Evolutionary conservation across 257 asterid species (phyloP).

Genomic region (Forsythia suspensa): DNA sequence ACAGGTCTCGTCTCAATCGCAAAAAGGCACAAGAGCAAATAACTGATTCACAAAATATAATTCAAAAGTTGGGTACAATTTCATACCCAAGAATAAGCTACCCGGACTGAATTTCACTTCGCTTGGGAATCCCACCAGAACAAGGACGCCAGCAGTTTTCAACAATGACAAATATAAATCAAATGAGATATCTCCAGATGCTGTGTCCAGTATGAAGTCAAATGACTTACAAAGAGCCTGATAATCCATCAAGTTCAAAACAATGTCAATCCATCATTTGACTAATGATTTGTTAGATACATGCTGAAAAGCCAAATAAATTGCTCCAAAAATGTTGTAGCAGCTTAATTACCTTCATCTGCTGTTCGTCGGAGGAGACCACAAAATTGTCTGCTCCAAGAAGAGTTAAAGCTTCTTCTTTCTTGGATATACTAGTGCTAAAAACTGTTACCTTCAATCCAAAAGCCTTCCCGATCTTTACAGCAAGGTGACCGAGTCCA

Average conservation of each 20-base stretch:
- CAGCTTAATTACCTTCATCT: slow-evolving; percentile 53
- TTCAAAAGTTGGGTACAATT: not conserved
- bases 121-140: slow-evolving; percentile 73
- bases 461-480: slow-evolving; percentile 92
- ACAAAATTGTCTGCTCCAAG: slow-evolving; percentile 86
- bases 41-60: not conserved
- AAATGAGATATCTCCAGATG: slow-evolving; percentile 66
- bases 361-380: slow-evolving; percentile 71
- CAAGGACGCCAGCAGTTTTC: slow-evolving; percentile 78
- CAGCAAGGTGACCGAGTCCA: slow-evolving; percentile 96
- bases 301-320: not conserved
- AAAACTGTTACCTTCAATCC: slow-evolving; percentile 87
- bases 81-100: slow-evolving; percentile 50
- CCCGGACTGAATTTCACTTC: slow-evolving; percentile 67
- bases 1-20: not conserved
- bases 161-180: slow-evolving; percentile 63
- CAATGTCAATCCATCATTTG: not conserved
- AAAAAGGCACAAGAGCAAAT: not conserved
- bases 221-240: slow-evolving; percentile 64
- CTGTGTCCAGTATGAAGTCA: slow-evolving; percentile 79
- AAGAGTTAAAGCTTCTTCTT: slow-evolving; percentile 64
- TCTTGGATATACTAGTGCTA: slow-evolving; percentile 80
- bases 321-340: not conserved
- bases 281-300: not conserved
- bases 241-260: slow-evolving; percentile 8